Evolutionary conservation across 2,329 filamentous ascomycete genomes (phyloP).

Genomic region (Diaporthe aspalathi): DNA sequence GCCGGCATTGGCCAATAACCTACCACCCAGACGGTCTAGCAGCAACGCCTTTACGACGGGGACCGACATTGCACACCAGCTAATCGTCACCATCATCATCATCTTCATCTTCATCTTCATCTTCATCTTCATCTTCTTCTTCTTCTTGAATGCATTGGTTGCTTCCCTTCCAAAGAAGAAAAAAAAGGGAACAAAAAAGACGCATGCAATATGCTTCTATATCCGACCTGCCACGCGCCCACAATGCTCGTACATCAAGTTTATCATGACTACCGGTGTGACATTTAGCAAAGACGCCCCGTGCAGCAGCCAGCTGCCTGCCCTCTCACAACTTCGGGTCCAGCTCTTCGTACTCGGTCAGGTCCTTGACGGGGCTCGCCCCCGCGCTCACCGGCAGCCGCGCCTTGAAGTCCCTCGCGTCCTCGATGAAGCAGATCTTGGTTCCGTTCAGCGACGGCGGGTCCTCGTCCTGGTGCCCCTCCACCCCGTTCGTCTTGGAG

Average conservation of each 20-base stretch:
- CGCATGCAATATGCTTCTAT: conserved; percentile 24
- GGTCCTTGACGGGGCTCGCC: conserved; percentile 76
- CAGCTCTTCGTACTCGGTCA: conserved; percentile 87
- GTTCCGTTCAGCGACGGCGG: conserved; percentile 59
- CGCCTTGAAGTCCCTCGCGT: conserved; percentile 85
- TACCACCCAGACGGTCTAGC: too few species aligned
- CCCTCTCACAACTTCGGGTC: conserved; percentile 78
- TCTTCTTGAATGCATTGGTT: conserved; percentile 15
- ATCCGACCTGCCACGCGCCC: conserved; percentile 17
- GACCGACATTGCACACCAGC: background rate
- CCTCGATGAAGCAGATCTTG: conserved; percentile 74
- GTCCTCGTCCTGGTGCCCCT: conserved; percentile 48
- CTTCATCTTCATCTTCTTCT: too few species aligned
- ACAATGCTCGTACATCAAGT: conserved; percentile 27
- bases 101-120: too few species aligned
- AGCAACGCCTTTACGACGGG: too few species aligned
- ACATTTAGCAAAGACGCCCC: conserved; percentile 16
- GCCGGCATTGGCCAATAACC: too few species aligned
- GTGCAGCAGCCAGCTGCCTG: background rate
- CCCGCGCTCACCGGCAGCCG: conserved; percentile 78
- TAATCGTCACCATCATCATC: too few species aligned
- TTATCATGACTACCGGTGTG: conserved; percentile 18
- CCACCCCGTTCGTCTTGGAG: conserved; percentile 48
- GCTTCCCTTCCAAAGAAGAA: background rate
- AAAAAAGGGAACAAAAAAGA: background rate